These are phyloP conservation scores for Phoma sp. DNA, from an alignment of 2,329 filamentous ascomycete genomes.

Conservation along the genomic window DNA sequence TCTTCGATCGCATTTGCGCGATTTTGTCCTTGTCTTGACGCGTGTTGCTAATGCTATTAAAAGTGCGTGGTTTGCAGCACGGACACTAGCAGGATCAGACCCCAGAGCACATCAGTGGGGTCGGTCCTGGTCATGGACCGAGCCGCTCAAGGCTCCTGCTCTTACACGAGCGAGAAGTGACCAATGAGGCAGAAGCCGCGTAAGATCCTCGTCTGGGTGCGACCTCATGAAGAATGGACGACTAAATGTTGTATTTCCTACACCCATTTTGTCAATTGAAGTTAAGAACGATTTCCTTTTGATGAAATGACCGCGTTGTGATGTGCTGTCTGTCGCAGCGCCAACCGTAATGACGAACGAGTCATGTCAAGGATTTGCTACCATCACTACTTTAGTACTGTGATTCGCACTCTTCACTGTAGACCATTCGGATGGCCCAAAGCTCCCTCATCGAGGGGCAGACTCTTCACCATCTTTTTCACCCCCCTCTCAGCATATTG, in stretches of 20 bases:
- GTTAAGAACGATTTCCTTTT: no score
- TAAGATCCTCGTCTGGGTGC: no score
- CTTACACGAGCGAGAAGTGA: no score
- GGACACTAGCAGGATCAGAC: neutral
- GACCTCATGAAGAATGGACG: no score
- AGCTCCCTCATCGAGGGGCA: conserved; percentile 15
- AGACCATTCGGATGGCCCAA: neutral
- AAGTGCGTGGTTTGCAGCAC: conserved; percentile 27
- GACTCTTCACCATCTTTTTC: conserved; percentile 40
- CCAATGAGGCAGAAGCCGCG: no score
- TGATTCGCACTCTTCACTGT: no score
- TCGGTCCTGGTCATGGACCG: neutral
- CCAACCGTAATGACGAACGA: neutral
- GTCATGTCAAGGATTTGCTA: conserved; percentile 1
- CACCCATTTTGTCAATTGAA: no score
- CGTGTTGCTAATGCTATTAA: neutral
- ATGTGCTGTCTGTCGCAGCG: no score
- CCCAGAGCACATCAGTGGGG: conserved; percentile 6
- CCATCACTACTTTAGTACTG: neutral
- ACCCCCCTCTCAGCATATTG: conserved; percentile 41
- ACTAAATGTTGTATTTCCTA: no score
- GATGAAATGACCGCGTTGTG: no score
- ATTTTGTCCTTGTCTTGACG: neutral
- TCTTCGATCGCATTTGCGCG: neutral
- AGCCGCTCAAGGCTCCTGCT: neutral